Evolutionary conservation across 805 yeast genomes (phyloP), one percentile per base, ranked within the genome.

Genomic region (Pichia kluyveri): DNA sequence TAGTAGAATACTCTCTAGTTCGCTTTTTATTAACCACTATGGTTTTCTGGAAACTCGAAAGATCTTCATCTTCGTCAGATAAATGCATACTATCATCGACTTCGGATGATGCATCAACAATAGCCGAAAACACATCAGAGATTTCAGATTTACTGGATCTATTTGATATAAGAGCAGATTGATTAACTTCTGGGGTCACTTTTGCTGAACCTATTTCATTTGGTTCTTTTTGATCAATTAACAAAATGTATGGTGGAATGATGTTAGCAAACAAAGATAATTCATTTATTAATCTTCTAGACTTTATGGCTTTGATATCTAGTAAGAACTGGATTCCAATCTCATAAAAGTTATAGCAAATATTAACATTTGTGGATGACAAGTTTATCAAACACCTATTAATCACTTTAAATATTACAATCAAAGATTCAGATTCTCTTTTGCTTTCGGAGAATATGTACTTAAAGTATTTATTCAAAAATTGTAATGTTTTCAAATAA

Each of bases 301-400:
- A 70, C 10, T 71, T 69, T 1, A 80, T 64, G 11, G 66, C 56
- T 18, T 67, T 60, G n/a, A 74, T 59, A 27, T 56, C 59, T 3
- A 69, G 49, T 4, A 70, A 54, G 15, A 69, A 60, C 12, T 54
- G 59, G 28, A 74, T 50, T 0, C 80, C 77, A 1, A 72, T 40
- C 38, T 60, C 60, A 14, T 71, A 66, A 4, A 79, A 52, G 18
- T 56, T 54, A 51, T 71, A 55, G 4, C 75, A 68, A 19, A 67
- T 56, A 5, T 57, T 47, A 8, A 73, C 56, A 54, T 76, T 68
- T 5, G 66, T 58, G 0, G 75, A 69, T 3, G 77, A 66, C 5
- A 72, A 57, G n/a, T 66, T 61, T 0, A 73, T 52, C 8, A 80
- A 54, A 4, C 72, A 54, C 36, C 67, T 69, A 56, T 80, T 81